Conservation (phyloP, 768 basidiomycete genomes). For the Nevesoporus exiguus region DNA sequence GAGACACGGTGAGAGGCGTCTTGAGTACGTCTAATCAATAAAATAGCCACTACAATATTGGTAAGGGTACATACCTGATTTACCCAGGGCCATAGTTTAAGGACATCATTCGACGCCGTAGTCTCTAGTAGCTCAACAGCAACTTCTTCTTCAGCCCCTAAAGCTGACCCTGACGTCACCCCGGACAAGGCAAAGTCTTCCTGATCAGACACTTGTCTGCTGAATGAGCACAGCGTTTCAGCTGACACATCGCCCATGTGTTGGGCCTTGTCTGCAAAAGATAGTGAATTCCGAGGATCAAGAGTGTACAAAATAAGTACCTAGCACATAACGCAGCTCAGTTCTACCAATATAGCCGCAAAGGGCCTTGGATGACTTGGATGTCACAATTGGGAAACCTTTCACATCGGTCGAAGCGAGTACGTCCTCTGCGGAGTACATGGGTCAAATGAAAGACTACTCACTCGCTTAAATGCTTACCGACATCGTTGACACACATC, state of each 20-base stretch:
- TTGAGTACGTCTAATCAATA: slow-evolving; percentile 30
- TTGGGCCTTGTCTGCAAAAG: slow-evolving; percentile 61
- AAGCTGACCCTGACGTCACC: slow-evolving; percentile 43
- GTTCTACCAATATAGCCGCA: slow-evolving; percentile 86
- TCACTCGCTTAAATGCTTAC: slow-evolving; percentile 42
- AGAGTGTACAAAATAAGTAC: slow-evolving; percentile 37
- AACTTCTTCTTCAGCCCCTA: slow-evolving; percentile 67
- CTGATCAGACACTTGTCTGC: slow-evolving; percentile 44
- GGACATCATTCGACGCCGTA: slow-evolving; percentile 51
- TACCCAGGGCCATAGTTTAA: slow-evolving; percentile 87
- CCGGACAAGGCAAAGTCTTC: slow-evolving; percentile 47
- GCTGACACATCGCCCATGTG: slow-evolving; percentile 57
- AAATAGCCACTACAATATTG: neutral
- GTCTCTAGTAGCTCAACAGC: slow-evolving; percentile 62
- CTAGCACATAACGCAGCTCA: slow-evolving; percentile 82
- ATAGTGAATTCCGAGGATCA: neutral
- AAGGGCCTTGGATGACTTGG: slow-evolving; percentile 56
- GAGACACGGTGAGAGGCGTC: slow-evolving; percentile 93
- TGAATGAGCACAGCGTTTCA: slow-evolving; percentile 74
- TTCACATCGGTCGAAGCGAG: slow-evolving; percentile 74
- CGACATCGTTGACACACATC: slow-evolving; percentile 73
- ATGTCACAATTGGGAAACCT: slow-evolving; percentile 86
- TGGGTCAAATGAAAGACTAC: neutral
- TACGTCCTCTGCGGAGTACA: slow-evolving; percentile 53
- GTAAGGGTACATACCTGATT: slow-evolving; percentile 63